phyloP scores from a whole-genome alignment of 164 flowering plant species.

The Litsea cubeba region DNA sequence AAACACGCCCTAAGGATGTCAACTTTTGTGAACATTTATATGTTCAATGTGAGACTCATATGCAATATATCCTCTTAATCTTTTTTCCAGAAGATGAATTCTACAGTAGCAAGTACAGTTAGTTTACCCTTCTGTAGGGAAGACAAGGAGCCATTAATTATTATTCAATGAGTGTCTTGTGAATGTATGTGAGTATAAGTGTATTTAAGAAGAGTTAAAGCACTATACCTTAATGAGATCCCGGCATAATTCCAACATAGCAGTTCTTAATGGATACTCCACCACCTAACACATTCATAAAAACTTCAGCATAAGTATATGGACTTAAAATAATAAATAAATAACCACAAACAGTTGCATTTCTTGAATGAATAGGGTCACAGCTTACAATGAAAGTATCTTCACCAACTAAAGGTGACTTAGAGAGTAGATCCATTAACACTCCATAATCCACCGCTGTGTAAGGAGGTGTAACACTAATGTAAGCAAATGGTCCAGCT shows the following conservation, averaged over 20 bases:
- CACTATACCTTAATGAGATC: conserved; percentile 61
- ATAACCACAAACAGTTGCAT: not conserved
- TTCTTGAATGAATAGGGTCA: not conserved
- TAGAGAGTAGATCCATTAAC: conserved; percentile 71
- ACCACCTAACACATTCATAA: conserved; percentile 47
- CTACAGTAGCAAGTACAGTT: not conserved
- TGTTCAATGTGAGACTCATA: too few relatives aligned
- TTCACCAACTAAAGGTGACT: conserved; percentile 63
- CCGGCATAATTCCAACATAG: conserved; percentile 73
- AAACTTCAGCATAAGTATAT: conserved; percentile 1
- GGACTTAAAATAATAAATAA: not conserved
- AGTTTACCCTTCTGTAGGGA: not conserved
- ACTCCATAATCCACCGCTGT: conserved; percentile 63
- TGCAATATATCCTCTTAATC: not conserved
- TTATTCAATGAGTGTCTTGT: not conserved
- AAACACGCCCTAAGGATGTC: too few relatives aligned
- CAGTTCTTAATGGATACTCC: conserved; percentile 73
- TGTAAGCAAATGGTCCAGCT: conserved; percentile 63
- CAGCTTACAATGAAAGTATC: conserved; percentile 72
- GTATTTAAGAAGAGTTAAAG: not conserved
- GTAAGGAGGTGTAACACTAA: conserved; percentile 96
- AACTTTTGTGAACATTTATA: too few relatives aligned
- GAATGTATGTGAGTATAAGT: not conserved
- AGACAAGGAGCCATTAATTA: not conserved
- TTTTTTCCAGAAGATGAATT: not conserved